phyloP scores from a whole-genome alignment of 176 grass and related monocot species.

The Zoysia japonica region DNA sequence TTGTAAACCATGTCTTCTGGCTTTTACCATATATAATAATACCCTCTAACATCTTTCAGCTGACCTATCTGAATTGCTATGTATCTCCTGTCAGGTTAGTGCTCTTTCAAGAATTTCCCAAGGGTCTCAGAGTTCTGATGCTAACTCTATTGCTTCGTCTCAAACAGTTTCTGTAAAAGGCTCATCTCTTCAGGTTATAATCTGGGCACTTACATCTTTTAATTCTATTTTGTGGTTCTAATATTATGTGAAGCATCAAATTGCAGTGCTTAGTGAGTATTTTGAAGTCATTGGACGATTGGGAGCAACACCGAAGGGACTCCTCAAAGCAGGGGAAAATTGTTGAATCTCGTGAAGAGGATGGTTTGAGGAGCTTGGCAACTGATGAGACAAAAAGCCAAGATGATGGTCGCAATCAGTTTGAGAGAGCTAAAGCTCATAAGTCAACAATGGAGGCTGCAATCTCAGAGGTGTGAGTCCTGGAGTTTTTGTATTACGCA shows the following conservation, averaged over 20 bases:
- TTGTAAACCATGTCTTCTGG: constrained; percentile 8
- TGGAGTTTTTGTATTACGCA: constrained; percentile 28
- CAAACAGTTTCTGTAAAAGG: constrained; percentile 88
- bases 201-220: constrained; percentile 25
- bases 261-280: constrained; percentile 92
- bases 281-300: constrained; percentile 97
- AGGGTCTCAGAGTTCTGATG: constrained; percentile 78
- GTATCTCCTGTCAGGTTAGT: constrained; percentile 68
- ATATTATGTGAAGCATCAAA: constrained; percentile 25
- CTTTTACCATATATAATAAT: constrained; percentile 6
- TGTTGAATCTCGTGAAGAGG: constrained; percentile 54
- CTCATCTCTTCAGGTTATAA: constrained; percentile 93
- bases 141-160: constrained; percentile 57
- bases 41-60: neutral
- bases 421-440: constrained; percentile 99
- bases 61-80: constrained; percentile 30
- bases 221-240: constrained; percentile 21
- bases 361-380: constrained; percentile 56
- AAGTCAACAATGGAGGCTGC: constrained; percentile 97
- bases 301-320: constrained; percentile 82
- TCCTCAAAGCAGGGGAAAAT: constrained; percentile 58
- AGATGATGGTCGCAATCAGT: constrained; percentile 86
- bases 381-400: constrained; percentile 66
- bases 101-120: constrained; percentile 89
- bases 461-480: constrained; percentile 70